Evolutionary conservation across 352 stramenopile genomes (phyloP), one percentile per base, ranked within the genome.

Genomic region (Elongisporangium senticosum): DNA sequence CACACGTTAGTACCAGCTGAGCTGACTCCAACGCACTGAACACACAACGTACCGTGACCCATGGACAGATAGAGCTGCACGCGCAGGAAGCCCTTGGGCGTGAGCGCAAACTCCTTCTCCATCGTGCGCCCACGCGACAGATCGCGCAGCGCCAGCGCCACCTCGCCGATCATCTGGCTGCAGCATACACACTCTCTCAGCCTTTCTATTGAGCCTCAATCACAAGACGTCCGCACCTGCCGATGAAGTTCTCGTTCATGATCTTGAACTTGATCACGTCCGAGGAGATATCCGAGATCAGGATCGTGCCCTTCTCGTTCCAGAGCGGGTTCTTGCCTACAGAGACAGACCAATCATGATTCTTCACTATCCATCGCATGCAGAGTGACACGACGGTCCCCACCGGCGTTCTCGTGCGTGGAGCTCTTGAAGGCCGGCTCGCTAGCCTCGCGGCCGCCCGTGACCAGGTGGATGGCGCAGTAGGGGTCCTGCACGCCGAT

Each of bases 241-340:
- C 84, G 19, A 86, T 76, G 77, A 78, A 89, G 67, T 91, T 91
- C 53, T 91, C 80, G 62, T 91, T 91, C 55, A 86, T 71, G 21
- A 91, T 61, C 48, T 79, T 79, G 64, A 91, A 75, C 49, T 81
- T 80, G 59, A 91, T 67, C 54, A 89, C 65, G 53, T 88, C 79
- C 28, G 77, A 74, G 28, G 74, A 71, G 11, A 91, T 81, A 51
- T 91, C 77, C 39, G 79, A 62, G 58, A 91, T 79, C 28, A 91
- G 56, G 49, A 91, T 74, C 43, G 78, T 87, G 56, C 69, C 74
- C 61, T 91, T 91, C 33, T 84, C 77, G 51, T 91, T 91, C 82
- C 82, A 91, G 53, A 83, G 68, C 15, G 82, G 82, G 20, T 86
- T 56, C 17, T 62, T 77, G 19, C 79, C 79, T 88, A 55, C 43